Percentiles rank a stretch among this genome's conserved stretches.
phyloP scores from a whole-genome alignment of 2,329 filamentous ascomycete genomes.

The Coleophoma crateriformis region DNA sequence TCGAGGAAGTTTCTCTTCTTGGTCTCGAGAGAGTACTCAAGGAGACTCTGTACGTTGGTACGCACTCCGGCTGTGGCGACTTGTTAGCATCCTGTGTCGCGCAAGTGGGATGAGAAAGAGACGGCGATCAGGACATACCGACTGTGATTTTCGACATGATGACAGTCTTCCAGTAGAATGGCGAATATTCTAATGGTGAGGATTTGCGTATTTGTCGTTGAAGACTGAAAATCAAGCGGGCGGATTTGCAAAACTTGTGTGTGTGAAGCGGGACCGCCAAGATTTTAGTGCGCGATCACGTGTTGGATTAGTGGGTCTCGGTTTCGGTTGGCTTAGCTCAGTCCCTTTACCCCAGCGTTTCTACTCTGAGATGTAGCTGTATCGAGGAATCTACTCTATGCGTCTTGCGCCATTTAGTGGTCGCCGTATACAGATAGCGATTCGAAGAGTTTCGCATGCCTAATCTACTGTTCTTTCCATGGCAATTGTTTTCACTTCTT shows the following conservation, averaged over 20 bases:
- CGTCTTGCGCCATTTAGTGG: too few relatives aligned
- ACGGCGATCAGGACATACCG: slow-evolving; percentile 37
- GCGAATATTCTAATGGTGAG: slow-evolving; percentile 66
- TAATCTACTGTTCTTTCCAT: too few relatives aligned
- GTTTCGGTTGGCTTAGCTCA: too few relatives aligned
- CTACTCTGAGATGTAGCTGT: too few relatives aligned
- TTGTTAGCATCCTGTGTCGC: slow-evolving; percentile 11
- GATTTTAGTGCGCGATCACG: neutral
- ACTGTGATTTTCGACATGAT: slow-evolving; percentile 85
- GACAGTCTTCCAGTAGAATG: slow-evolving; percentile 83
- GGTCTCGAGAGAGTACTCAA: slow-evolving; percentile 90
- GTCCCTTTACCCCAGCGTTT: too few relatives aligned
- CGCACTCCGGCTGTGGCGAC: slow-evolving; percentile 80
- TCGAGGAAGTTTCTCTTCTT: slow-evolving; percentile 99
- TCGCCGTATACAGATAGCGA: too few relatives aligned
- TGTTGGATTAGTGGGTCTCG: neutral
- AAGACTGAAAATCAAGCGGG: neutral
- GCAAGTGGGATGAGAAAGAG: neutral
- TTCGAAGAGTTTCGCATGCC: too few relatives aligned
- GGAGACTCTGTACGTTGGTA: slow-evolving; percentile 86
- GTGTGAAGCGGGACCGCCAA: neutral
- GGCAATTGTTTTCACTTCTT: too few relatives aligned
- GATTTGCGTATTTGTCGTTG: slow-evolving; percentile 33
- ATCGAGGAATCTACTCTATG: too few relatives aligned
- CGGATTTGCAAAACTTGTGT: neutral